These are phyloP conservation scores for Oxytropis ochrocephala DNA, from an alignment of 306 rosid species.

Conservation along the genomic window DNA sequence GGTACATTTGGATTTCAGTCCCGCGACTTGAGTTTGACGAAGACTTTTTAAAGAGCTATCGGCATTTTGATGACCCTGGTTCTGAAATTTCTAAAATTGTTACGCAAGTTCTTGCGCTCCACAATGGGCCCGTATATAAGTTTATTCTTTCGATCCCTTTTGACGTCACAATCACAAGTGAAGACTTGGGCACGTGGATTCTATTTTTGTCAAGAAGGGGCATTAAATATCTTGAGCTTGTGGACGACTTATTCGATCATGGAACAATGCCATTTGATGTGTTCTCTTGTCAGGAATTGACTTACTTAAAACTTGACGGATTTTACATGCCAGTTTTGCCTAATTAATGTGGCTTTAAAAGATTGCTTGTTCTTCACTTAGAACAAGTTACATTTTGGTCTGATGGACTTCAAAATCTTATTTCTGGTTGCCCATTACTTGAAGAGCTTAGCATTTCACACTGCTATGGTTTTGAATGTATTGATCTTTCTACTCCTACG, in stretches of 20 bases:
- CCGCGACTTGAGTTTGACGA: not conserved
- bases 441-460: not conserved
- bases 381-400: not conserved
- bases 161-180: too few species aligned
- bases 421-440: not conserved
- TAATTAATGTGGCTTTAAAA: not conserved
- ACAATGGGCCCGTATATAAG: not conserved
- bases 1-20: conserved; percentile 15
- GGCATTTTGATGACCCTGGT: not conserved
- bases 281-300: conserved; percentile 1
- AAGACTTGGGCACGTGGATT: not conserved
- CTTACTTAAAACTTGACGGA: not conserved
- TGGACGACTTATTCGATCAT: too few species aligned
- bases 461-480: not conserved
- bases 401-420: not conserved
- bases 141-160: not conserved
- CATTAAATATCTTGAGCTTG: not conserved
- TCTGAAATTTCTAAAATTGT: not conserved
- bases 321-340: not conserved
- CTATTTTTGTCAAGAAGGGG: not conserved
- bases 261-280: not conserved
- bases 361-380: not conserved
- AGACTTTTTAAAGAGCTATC: not conserved
- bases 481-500: not conserved
- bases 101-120: not conserved